Percentiles rank a stretch among this genome's conserved stretches.
These are phyloP conservation scores for Coix lacrymajobi DNA, from an alignment of 176 grass and related monocot species.

Conservation along the genomic window DNA sequence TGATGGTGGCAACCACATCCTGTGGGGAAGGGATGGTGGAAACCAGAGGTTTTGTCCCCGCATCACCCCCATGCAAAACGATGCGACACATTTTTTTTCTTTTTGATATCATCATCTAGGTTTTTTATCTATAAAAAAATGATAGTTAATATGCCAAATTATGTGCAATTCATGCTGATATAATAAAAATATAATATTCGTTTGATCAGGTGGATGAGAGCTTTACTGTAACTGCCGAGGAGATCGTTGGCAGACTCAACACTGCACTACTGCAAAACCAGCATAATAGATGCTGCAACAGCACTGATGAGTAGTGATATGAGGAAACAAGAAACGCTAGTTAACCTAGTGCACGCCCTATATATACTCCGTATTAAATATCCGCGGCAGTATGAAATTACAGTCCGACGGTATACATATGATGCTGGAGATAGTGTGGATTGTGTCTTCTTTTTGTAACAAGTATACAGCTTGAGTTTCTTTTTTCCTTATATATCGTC, in stretches of 20 bases:
- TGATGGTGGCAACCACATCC: no score
- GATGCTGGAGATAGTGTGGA: not conserved
- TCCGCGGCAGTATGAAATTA: not conserved
- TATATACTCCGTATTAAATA: not conserved
- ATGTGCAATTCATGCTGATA: not conserved
- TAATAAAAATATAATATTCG: not conserved
- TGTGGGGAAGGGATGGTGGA: no score
- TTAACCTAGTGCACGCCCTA: not conserved
- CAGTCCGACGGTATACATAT: not conserved
- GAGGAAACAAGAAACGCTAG: not conserved
- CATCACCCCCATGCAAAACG: no score
- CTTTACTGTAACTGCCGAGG: conserved; percentile 16
- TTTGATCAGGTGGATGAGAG: conserved; percentile 29
- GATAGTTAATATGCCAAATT: not conserved
- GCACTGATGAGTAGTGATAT: not conserved
- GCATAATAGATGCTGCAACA: not conserved
- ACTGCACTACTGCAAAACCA: not conserved
- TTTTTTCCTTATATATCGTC: not conserved
- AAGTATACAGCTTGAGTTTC: not conserved
- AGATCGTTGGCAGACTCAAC: conserved; percentile 32
- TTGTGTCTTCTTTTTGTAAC: not conserved
- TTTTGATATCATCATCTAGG: no score
- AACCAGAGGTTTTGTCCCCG: no score
- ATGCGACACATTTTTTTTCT: no score
- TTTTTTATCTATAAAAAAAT: not conserved